Evolutionary conservation across 139 green algal species (phyloP).

Genomic region (Trebouxia sp.): DNA sequence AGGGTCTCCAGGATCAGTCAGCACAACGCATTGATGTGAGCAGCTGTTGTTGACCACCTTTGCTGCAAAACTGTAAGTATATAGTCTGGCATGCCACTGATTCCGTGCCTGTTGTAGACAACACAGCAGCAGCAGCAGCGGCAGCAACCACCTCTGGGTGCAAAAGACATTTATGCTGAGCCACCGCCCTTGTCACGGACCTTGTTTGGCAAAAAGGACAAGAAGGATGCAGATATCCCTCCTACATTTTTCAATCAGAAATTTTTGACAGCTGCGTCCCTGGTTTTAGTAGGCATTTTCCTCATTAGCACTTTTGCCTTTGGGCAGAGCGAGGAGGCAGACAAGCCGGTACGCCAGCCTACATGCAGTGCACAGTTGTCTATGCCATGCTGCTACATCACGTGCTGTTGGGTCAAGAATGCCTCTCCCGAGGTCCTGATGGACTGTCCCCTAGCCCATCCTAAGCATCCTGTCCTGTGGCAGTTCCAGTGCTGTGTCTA

Average conservation of each 20-base stretch:
- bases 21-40: background rate
- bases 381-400: too few species aligned
- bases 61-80: too few species aligned
- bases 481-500: too few species aligned
- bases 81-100: too few species aligned
- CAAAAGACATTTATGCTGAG: constrained; percentile 13
- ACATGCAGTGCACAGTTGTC: too few species aligned
- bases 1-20: background rate
- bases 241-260: background rate
- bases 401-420: too few species aligned
- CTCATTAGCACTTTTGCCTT: background rate
- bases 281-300: constrained; percentile 6
- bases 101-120: background rate
- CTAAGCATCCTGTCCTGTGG: too few species aligned
- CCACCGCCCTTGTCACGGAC: background rate
- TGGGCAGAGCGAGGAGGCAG: too few species aligned
- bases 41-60: background rate
- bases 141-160: background rate
- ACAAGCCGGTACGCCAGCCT: too few species aligned
- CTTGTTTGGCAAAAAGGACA: constrained; percentile 1
- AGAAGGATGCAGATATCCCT: background rate
- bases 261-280: background rate
- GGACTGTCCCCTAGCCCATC: too few species aligned
- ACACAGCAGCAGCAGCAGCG: background rate
- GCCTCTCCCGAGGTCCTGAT: too few species aligned